These are phyloP conservation scores for Ammopiptanthus mongolicus DNA, from an alignment of 306 rosid genomes.

Conservation along the genomic window DNA sequence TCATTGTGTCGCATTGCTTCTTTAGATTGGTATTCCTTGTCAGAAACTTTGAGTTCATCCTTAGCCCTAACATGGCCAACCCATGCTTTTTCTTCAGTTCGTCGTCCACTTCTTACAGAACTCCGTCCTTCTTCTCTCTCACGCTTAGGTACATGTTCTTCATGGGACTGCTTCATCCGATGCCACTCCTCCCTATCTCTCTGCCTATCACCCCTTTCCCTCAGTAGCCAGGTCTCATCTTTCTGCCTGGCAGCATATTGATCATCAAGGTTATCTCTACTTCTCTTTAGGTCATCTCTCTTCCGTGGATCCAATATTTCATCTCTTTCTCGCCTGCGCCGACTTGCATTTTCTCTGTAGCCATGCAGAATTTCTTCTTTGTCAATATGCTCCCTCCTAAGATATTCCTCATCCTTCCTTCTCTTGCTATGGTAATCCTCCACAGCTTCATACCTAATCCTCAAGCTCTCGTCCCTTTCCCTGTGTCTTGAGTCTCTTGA, in stretches of 20 bases:
- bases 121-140: slow-evolving; percentile 83
- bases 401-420: slow-evolving; percentile 83
- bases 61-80: slow-evolving; percentile 59
- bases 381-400: slow-evolving; percentile 67
- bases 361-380: slow-evolving; percentile 73
- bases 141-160: slow-evolving; percentile 69
- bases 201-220: slow-evolving; percentile 79
- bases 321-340: slow-evolving; percentile 77
- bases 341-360: slow-evolving; percentile 55
- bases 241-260: slow-evolving; percentile 69
- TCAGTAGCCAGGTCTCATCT: slow-evolving; percentile 66
- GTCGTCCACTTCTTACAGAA: slow-evolving; percentile 66
- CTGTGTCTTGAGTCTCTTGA: slow-evolving; percentile 69
- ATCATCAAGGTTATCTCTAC: slow-evolving; percentile 69
- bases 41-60: slow-evolving; percentile 69
- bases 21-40: slow-evolving; percentile 67
- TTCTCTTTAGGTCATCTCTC: slow-evolving; percentile 72
- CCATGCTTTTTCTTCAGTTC: slow-evolving; percentile 77
- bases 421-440: slow-evolving; percentile 86
- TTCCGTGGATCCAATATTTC: slow-evolving; percentile 69
- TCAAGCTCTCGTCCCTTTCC: slow-evolving; percentile 81
- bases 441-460: slow-evolving; percentile 60
- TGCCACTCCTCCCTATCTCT: slow-evolving; percentile 95
- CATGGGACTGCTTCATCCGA: slow-evolving; percentile 69
- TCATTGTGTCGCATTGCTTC: slow-evolving; percentile 66